phyloP scores from a whole-genome alignment of 176 grass and related monocot species.

The Oryza nivara region DNA sequence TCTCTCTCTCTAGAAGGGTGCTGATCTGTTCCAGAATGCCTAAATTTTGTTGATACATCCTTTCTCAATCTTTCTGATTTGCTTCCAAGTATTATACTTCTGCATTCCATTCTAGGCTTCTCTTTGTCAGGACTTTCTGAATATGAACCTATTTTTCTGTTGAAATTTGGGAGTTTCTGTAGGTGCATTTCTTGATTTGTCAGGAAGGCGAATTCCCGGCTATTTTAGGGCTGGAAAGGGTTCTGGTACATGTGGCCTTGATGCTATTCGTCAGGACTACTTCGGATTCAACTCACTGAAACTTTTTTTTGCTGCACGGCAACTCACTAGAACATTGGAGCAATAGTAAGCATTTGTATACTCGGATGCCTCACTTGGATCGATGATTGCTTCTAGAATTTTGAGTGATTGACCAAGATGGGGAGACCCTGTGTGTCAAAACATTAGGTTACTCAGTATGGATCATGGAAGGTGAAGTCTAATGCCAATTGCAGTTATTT shows the following conservation, averaged over 20 bases:
- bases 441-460: constrained; percentile 31
- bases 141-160: not conserved
- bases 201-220: not conserved
- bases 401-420: not conserved
- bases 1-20: not conserved
- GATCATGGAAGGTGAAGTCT: constrained; percentile 40
- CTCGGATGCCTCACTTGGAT: constrained; percentile 2
- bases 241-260: constrained; percentile 34
- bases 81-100: not conserved
- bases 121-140: not conserved
- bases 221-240: constrained; percentile 18
- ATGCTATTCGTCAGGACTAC: constrained; percentile 25
- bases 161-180: not conserved
- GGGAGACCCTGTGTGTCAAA: constrained; percentile 24
- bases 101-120: not conserved
- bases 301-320: not conserved
- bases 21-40: constrained; percentile 9
- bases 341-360: constrained; percentile 19
- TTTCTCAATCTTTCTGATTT: not conserved
- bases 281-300: constrained; percentile 36
- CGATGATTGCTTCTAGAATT: constrained; percentile 14
- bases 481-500: constrained; percentile 10
- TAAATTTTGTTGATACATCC: not conserved
- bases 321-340: constrained; percentile 29
- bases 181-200: not conserved